Evolutionary conservation across 1,284 basidiomycete genomes (phyloP).

Genomic region (Microstroma glucosiphilum): DNA sequence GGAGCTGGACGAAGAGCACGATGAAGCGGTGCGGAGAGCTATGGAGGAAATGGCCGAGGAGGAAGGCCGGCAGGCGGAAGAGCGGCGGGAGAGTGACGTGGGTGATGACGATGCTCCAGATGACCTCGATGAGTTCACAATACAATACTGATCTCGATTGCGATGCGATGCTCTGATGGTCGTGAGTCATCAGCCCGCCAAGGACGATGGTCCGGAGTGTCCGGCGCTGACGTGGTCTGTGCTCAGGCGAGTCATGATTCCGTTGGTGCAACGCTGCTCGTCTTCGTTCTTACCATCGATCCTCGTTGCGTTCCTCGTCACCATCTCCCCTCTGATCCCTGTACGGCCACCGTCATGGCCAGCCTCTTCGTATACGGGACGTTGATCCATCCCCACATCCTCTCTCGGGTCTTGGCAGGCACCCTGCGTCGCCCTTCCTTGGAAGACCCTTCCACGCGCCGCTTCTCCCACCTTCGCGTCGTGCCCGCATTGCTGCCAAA

Average conservation of each 20-base stretch:
- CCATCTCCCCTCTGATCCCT: neutral
- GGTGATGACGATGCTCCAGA: too few species aligned
- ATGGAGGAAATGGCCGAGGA: too few species aligned
- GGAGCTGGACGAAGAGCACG: too few species aligned
- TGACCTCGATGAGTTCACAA: too few species aligned
- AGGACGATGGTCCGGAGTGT: too few species aligned
- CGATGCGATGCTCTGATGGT: too few species aligned
- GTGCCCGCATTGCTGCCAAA: neutral
- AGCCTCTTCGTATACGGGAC: conserved; percentile 6
- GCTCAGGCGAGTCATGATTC: neutral
- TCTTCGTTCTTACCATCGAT: neutral
- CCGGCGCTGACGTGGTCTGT: neutral
- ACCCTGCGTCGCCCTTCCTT: neutral
- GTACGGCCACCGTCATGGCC: neutral
- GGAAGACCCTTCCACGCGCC: neutral
- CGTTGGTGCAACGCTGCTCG: neutral
- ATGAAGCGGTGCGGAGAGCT: too few species aligned
- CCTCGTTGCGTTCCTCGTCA: neutral
- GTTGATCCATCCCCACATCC: conserved; percentile 1
- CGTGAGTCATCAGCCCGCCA: too few species aligned
- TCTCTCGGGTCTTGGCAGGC: neutral
- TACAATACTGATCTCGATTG: too few species aligned
- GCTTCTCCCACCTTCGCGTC: neutral
- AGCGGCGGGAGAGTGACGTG: too few species aligned
- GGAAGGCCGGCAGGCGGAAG: too few species aligned